phyloP scores from a whole-genome alignment of 768 basidiomycete species.

The Hydnum rufescens region DNA sequence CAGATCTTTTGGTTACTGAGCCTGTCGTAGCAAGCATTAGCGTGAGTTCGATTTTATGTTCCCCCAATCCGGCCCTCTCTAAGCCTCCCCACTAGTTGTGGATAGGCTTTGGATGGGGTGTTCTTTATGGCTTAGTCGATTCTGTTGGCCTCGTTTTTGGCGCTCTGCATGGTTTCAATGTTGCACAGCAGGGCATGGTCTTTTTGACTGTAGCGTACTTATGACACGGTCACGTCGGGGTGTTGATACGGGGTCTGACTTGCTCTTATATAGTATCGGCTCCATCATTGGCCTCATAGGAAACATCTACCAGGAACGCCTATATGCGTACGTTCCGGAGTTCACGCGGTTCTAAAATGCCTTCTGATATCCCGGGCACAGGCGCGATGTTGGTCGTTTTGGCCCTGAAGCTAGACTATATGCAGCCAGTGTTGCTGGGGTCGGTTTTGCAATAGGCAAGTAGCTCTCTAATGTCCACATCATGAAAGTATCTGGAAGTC shows the following conservation, averaged over 20 bases:
- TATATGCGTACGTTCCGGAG: slow-evolving; percentile 26
- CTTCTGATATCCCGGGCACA: background rate
- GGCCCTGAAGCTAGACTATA: slow-evolving; percentile 8
- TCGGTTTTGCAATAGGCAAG: slow-evolving; percentile 14
- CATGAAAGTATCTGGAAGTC: background rate
- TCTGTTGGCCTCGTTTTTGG: slow-evolving; percentile 38
- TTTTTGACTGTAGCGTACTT: slow-evolving; percentile 31
- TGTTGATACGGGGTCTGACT: slow-evolving; percentile 12
- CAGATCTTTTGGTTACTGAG: slow-evolving; percentile 51
- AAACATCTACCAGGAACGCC: slow-evolving; percentile 26
- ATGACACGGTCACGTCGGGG: slow-evolving; percentile 17
- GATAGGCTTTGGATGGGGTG: slow-evolving; percentile 60
- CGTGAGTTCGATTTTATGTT: slow-evolving; percentile 21
- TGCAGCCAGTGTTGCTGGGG: slow-evolving; percentile 14
- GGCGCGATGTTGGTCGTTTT: background rate
- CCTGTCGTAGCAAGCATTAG: slow-evolving; percentile 56
- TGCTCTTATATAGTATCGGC: slow-evolving; percentile 28
- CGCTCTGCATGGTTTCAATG: slow-evolving; percentile 36
- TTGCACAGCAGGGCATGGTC: slow-evolving; percentile 36
- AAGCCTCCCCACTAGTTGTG: slow-evolving; percentile 28
- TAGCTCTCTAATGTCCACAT: too few species aligned
- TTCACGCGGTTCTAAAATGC: background rate
- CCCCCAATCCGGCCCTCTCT: background rate
- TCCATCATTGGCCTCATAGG: slow-evolving; percentile 28
- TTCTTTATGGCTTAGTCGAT: slow-evolving; percentile 48